A percentile compares a stretch with the other conserved stretches of the same genome.
Conservation (phyloP, 805 yeast species). For the Wickerhamiella hasegawae region DNA sequence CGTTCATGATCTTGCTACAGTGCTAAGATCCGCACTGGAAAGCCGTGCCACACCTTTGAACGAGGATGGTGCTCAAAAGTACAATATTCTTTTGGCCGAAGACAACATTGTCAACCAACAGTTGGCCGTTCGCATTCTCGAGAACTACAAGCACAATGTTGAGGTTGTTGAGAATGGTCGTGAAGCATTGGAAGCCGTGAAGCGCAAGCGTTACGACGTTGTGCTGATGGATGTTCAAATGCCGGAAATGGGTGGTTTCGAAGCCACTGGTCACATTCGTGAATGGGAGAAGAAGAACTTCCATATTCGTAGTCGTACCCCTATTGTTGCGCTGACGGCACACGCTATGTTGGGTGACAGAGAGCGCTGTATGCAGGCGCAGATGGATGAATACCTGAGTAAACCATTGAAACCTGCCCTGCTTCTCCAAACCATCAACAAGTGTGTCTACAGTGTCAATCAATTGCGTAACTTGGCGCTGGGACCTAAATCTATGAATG, state of each 20-base stretch:
- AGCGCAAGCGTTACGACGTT: constrained; percentile 54
- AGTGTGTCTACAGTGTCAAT: constrained; percentile 46
- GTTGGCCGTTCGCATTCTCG: constrained; percentile 68
- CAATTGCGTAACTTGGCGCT: constrained; percentile 24
- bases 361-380: constrained; percentile 71
- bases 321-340: constrained; percentile 80
- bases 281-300: constrained; percentile 75
- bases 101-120: constrained; percentile 80
- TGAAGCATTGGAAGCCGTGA: constrained; percentile 65
- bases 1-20: constrained; percentile 64
- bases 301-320: constrained; percentile 61
- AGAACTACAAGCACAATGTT: constrained; percentile 72
- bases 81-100: constrained; percentile 65
- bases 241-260: constrained; percentile 94
- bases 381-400: constrained; percentile 83
- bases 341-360: constrained; percentile 92
- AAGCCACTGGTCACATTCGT: constrained; percentile 72
- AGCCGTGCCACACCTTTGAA: constrained; percentile 66
- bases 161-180: constrained; percentile 77
- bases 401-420: constrained; percentile 77
- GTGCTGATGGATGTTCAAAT: constrained; percentile 87
- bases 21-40: constrained; percentile 71
- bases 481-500: constrained; percentile 17
- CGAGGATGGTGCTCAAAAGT: constrained; percentile 61
- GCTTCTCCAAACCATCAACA: constrained; percentile 68